Conservation (phyloP, 768 basidiomycete genomes). For the Punctularia strigosozonata region DNA sequence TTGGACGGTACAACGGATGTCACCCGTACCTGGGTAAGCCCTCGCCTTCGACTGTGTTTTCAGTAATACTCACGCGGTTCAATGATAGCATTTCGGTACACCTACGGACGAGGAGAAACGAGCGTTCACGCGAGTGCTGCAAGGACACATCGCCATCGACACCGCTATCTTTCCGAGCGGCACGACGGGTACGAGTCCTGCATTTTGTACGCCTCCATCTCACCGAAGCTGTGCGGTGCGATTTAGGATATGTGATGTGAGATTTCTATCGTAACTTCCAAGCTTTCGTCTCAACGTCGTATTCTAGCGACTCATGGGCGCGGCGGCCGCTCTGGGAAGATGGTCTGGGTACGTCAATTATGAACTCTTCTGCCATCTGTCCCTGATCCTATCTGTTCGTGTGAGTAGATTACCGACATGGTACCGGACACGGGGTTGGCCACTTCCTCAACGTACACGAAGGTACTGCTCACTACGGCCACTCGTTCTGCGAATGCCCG, state of each 20-base stretch:
- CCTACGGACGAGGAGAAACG: slow-evolving; percentile 76
- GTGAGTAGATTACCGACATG: slow-evolving; percentile 42
- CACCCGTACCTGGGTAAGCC: slow-evolving; percentile 72
- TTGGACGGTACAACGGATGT: slow-evolving; percentile 93
- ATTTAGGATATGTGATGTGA: slow-evolving; percentile 44
- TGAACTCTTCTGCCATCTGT: slow-evolving; percentile 5
- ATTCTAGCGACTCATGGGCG: slow-evolving; percentile 65
- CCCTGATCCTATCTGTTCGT: background rate
- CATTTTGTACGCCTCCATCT: background rate
- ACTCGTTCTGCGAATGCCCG: background rate
- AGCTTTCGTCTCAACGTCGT: background rate
- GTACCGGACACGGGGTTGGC: slow-evolving; percentile 92
- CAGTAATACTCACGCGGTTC: background rate
- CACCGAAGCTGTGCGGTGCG: background rate
- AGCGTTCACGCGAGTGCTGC: slow-evolving; percentile 84
- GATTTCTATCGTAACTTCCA: slow-evolving; percentile 8
- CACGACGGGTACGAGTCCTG: slow-evolving; percentile 45
- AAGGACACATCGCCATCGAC: slow-evolving; percentile 88
- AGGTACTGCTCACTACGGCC: slow-evolving; percentile 19
- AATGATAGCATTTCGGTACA: slow-evolving; percentile 69
- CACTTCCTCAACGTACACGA: slow-evolving; percentile 94
- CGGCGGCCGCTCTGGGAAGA: slow-evolving; percentile 75
- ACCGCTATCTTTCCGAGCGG: slow-evolving; percentile 71
- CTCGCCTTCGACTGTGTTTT: background rate
- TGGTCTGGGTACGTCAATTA: slow-evolving; percentile 51